Evolutionary conservation across 106 monocot genomes (phyloP).

Genomic region (Dendrobium chrysotoxum): DNA sequence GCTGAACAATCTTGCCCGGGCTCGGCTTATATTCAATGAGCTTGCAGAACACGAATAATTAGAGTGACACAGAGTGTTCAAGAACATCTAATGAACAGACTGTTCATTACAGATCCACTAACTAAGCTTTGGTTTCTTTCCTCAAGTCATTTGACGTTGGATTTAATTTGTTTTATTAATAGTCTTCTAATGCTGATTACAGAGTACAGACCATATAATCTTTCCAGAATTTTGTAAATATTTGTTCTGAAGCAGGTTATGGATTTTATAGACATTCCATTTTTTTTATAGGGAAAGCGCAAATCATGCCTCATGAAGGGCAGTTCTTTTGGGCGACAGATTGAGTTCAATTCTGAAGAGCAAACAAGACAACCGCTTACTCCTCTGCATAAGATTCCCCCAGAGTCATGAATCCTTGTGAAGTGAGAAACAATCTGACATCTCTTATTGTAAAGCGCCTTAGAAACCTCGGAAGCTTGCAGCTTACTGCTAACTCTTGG

Average conservation of each 20-base stretch:
- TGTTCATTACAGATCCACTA: too few relatives aligned
- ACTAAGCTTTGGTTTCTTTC: not conserved
- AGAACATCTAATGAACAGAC: too few relatives aligned
- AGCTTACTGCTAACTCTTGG: not conserved
- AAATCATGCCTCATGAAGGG: constrained; percentile 14
- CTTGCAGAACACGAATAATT: too few relatives aligned
- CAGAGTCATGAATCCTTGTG: not conserved
- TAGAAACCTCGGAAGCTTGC: not conserved
- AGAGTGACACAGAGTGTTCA: too few relatives aligned
- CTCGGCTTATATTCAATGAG: too few relatives aligned
- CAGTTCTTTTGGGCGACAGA: not conserved
- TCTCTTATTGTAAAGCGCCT: too few relatives aligned
- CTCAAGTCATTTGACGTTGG: not conserved
- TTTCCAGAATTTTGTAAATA: not conserved
- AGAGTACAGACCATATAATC: not conserved
- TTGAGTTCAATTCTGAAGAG: constrained; percentile 10
- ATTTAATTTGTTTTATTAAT: not conserved
- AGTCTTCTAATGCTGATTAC: not conserved
- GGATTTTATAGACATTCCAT: not conserved
- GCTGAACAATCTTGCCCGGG: too few relatives aligned
- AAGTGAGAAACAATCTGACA: not conserved
- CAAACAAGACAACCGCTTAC: constrained; percentile 13
- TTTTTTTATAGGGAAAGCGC: constrained; percentile 14
- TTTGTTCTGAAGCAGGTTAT: too few relatives aligned
- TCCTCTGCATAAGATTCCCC: constrained; percentile 14